Percentiles rank a stretch among this genome's conserved stretches.
These are phyloP conservation scores for Crotalaria pallida DNA, from an alignment of 306 rosid species.

Conservation along the genomic window DNA sequence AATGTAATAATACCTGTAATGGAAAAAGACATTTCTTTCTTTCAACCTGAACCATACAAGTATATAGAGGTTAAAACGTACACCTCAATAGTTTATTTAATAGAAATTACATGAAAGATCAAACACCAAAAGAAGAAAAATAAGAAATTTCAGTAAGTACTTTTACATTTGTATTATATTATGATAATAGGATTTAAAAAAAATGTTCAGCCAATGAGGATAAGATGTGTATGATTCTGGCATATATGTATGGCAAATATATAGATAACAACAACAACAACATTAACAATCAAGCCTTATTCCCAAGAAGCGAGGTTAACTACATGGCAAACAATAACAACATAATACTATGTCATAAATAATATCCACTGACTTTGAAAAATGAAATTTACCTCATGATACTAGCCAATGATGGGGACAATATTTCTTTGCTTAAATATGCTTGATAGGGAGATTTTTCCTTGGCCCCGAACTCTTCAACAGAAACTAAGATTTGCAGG, in stretches of 20 bases:
- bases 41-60: slow-evolving; percentile 59
- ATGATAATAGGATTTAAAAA: background rate
- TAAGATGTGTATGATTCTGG: too few relatives aligned
- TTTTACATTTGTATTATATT: background rate
- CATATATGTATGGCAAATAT: too few relatives aligned
- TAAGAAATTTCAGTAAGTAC: background rate
- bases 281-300: too few relatives aligned
- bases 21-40: slow-evolving; percentile 63
- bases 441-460: slow-evolving; percentile 41
- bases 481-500: slow-evolving; percentile 48
- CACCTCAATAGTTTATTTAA: slow-evolving; percentile 3
- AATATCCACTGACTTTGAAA: too few relatives aligned
- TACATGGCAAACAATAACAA: too few relatives aligned
- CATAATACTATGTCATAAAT: too few relatives aligned
- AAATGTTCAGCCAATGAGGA: too few relatives aligned
- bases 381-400: slow-evolving; percentile 49
- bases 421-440: slow-evolving; percentile 27
- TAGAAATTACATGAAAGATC: slow-evolving; percentile 7
- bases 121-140: background rate
- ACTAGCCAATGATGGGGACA: slow-evolving; percentile 49
- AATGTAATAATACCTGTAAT: slow-evolving; percentile 49
- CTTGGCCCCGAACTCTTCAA: slow-evolving; percentile 63
- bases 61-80: slow-evolving; percentile 20
- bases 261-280: too few relatives aligned
- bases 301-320: too few relatives aligned